Conservation (phyloP, 2,329 filamentous ascomycete genomes). For the Neopestalotiopsis clavispora region DNA sequence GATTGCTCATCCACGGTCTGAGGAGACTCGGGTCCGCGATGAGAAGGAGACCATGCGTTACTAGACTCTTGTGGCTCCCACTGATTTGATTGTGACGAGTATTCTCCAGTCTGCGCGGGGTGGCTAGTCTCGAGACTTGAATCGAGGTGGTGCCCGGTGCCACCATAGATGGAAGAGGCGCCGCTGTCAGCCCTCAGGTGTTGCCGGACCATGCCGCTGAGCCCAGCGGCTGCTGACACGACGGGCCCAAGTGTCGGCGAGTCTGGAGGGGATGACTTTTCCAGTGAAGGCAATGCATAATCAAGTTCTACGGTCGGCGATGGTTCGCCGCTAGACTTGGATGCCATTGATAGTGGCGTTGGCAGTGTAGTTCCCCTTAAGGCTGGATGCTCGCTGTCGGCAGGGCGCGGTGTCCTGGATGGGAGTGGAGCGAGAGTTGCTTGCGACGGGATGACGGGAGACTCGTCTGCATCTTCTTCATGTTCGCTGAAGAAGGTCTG, state of each 20-base stretch:
- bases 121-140: conserved; percentile 44
- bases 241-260: conserved; percentile 79
- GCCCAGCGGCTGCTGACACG: conserved; percentile 53
- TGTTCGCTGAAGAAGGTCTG: conserved; percentile 46
- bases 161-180: conserved; percentile 76
- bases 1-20: background rate
- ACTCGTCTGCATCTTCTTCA: conserved; percentile 45
- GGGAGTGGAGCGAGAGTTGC: conserved; percentile 39
- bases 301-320: conserved; percentile 31
- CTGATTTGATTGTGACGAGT: conserved; percentile 44
- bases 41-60: conserved; percentile 28
- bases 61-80: conserved; percentile 46
- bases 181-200: conserved; percentile 85
- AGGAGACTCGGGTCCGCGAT: background rate
- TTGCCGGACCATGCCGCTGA: conserved; percentile 82
- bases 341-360: conserved; percentile 44
- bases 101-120: conserved; percentile 38
- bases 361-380: conserved; percentile 52
- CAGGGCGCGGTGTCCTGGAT: conserved; percentile 47
- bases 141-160: conserved; percentile 44
- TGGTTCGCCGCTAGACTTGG: conserved; percentile 35
- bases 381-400: conserved; percentile 60
- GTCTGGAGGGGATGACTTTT: conserved; percentile 53
- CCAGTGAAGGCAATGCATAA: conserved; percentile 24
- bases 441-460: conserved; percentile 28